Evolutionary conservation across 805 yeast species (phyloP), one percentile per base, ranked within the genome.

Genomic region (Saccharomyces eubayanus): DNA sequence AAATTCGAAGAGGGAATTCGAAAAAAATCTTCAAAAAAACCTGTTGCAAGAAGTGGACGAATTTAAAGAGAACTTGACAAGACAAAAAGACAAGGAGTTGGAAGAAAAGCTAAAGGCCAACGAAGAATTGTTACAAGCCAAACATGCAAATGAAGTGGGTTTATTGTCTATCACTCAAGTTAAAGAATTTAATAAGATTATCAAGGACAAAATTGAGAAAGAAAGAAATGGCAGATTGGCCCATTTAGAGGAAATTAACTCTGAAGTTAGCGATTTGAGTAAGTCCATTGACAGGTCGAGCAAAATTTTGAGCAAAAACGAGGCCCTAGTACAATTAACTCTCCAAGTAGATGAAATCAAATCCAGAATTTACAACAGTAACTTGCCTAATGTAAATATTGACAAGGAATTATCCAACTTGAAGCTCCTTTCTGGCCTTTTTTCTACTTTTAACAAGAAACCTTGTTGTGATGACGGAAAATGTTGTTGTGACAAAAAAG

Each of bases 171-270:
- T 84, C 50, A 84, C 82, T 59, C 85, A 86, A 61, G 81, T 89
- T 55, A 79, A 83, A 59, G 83, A 81, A 64, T 83, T 87, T 67
- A 80, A 83, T 57, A 73, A 76, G 51, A 74, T 80, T 54, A 75
- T 89, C 49, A 67, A 77, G 48, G 77, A 79, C 52, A 78, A 78
- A 55, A 78, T 91, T 52, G 91, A 85, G 58, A 58, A 68, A 11
- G 96, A 87, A 75, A 84, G 98, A 72, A 77, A 84, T 58, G 89
- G 90, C 28, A 84, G 94, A 66, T 79, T 91, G 62, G 77, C 85
- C 48, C 77, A 85, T 62, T 76, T 94, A 63, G 77, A 78, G 31
- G 80, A 82, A 53, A 76, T 94, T 53, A 74, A 79, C 60, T 57
- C 72, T 10, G 77, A 82, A 61, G 74, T 87, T 51, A 74, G 70